Conservation (phyloP, 352 stramenopile genomes). For the Pythium brachiatum region DNA sequence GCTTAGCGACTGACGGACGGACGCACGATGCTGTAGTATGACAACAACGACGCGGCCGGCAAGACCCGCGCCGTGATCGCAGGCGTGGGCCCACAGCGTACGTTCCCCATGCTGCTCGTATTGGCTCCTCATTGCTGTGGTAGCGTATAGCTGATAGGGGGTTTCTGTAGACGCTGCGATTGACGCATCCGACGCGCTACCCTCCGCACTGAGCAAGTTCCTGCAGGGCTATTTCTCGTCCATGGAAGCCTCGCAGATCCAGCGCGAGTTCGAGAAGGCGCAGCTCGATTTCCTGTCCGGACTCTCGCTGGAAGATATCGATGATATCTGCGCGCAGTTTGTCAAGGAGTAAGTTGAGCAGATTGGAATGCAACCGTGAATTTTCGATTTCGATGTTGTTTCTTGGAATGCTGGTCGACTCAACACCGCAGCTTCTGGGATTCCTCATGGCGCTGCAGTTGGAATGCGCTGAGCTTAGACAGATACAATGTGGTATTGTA, state of each 20-base stretch:
- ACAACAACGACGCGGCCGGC: conserved; percentile 4
- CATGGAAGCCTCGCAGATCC: conserved; percentile 52
- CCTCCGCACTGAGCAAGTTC: conserved; percentile 61
- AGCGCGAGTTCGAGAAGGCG: conserved; percentile 57
- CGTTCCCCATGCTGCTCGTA: conserved; percentile 5
- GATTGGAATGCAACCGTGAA: conserved; percentile 17
- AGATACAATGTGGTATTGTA: no score
- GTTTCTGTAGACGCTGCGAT: conserved; percentile 24
- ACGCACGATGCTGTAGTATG: conserved; percentile 23
- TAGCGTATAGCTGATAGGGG: not conserved
- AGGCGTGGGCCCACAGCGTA: conserved; percentile 8
- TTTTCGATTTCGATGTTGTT: not conserved
- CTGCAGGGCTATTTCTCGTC: conserved; percentile 61
- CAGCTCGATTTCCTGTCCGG: conserved; percentile 55
- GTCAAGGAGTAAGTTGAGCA: conserved; percentile 24
- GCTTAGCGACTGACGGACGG: not conserved
- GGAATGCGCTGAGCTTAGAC: not conserved
- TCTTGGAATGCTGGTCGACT: no score
- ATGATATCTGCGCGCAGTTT: conserved; percentile 75
- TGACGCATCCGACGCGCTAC: conserved; percentile 35
- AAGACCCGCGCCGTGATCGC: conserved; percentile 1
- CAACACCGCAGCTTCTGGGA: conserved; percentile 24
- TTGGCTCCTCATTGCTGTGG: no score
- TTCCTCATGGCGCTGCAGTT: conserved; percentile 36
- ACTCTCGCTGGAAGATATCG: conserved; percentile 62